phyloP scores from a whole-genome alignment of 352 stramenopile genomes.

The Phytophthora agathidicida region DNA sequence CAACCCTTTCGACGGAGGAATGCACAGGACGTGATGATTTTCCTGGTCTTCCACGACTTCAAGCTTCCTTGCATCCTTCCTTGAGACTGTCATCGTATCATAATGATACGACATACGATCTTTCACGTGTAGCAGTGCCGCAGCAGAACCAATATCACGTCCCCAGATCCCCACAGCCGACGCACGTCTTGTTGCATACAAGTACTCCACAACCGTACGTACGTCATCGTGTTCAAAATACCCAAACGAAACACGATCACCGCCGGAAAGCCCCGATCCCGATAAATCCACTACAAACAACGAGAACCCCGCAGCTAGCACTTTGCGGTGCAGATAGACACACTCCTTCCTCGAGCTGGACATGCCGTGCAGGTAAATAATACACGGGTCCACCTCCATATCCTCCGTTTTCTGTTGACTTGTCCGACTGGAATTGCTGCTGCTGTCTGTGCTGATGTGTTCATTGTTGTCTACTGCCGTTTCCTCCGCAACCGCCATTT shows the following conservation, averaged over 20 bases:
- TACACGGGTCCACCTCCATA: slow-evolving; percentile 42
- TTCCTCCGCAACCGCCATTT: slow-evolving; percentile 1
- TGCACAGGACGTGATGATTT: slow-evolving; percentile 46
- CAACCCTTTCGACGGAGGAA: slow-evolving; percentile 48
- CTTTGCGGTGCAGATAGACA: slow-evolving; percentile 60
- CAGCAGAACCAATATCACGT: slow-evolving; percentile 61
- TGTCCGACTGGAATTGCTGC: slow-evolving; percentile 30
- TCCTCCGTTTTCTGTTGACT: neutral
- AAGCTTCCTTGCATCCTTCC: slow-evolving; percentile 40
- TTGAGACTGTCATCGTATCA: slow-evolving; percentile 50
- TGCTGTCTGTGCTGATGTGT: slow-evolving; percentile 35
- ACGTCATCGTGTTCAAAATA: slow-evolving; percentile 76
- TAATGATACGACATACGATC: slow-evolving; percentile 50
- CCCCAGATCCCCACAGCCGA: slow-evolving; percentile 71
- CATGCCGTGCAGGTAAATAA: slow-evolving; percentile 83
- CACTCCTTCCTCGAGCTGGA: slow-evolving; percentile 81
- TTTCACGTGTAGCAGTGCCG: slow-evolving; percentile 61
- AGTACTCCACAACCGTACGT: slow-evolving; percentile 57
- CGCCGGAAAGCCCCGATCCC: slow-evolving; percentile 67
- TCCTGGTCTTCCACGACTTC: slow-evolving; percentile 56
- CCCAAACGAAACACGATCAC: slow-evolving; percentile 71
- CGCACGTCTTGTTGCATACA: slow-evolving; percentile 65
- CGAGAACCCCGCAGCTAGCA: slow-evolving; percentile 69
- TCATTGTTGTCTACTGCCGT: slow-evolving; percentile 16
- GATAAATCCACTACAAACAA: slow-evolving; percentile 79